phyloP scores from a whole-genome alignment of 176 grass and related monocot species.

The Dendrocalamus sinicus region DNA sequence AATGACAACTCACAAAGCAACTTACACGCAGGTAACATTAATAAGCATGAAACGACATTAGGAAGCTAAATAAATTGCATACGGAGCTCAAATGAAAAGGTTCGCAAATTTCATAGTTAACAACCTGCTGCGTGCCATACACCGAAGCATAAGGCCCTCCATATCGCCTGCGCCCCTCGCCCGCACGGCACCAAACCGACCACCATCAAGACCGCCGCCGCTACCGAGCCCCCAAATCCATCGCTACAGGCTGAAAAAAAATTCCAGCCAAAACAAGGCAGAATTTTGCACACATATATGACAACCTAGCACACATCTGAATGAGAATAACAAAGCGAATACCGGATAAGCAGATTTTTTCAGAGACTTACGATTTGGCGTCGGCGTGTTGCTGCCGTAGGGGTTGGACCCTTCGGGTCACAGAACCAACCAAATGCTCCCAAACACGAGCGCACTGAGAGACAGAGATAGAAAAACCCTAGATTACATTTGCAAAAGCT shows the following conservation, averaged over 20 bases:
- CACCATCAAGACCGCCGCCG: conserved; percentile 29
- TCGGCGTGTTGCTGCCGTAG: conserved; percentile 68
- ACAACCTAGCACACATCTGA: conserved; percentile 2
- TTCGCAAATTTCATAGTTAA: background rate
- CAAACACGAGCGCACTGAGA: conserved; percentile 17
- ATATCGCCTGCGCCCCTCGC: no score
- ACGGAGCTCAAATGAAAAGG: background rate
- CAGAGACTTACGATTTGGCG: conserved; percentile 59
- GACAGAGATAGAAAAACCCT: conserved; percentile 9
- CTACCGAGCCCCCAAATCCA: conserved; percentile 54
- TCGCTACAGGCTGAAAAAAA: conserved; percentile 59
- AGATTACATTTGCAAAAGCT: background rate
- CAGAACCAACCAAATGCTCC: background rate
- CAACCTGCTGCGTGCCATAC: conserved; percentile 73
- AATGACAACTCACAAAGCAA: background rate
- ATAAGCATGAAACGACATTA: background rate
- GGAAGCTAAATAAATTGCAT: background rate
- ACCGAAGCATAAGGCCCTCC: conserved; percentile 68
- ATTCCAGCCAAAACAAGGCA: conserved; percentile 1
- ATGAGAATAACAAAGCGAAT: conserved; percentile 2
- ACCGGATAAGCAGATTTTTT: background rate
- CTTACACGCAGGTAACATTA: background rate
- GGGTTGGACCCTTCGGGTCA: conserved; percentile 58
- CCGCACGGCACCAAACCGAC: no score
- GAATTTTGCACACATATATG: conserved; percentile 23